These are phyloP conservation scores for Elymus sibiricus DNA, from an alignment of 176 grass and related monocot genomes.

Conservation along the genomic window DNA sequence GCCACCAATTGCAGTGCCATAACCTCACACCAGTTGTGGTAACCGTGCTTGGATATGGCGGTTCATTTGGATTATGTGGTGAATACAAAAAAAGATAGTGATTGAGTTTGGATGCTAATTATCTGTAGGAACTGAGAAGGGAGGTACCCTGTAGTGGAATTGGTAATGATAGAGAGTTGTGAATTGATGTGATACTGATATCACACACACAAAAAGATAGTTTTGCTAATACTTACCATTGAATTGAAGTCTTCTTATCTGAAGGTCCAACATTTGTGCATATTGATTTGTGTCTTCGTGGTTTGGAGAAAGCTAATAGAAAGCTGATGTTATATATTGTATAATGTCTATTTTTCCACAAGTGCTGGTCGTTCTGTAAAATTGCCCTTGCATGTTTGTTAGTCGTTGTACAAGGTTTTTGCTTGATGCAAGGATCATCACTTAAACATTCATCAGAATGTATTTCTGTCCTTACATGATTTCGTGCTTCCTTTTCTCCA, in stretches of 20 bases:
- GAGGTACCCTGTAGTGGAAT: not conserved
- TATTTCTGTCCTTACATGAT: not conserved
- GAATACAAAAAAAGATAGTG: not conserved
- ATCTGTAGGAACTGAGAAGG: not conserved
- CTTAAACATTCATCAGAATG: not conserved
- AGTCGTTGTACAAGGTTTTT: not conserved
- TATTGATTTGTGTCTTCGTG: not conserved
- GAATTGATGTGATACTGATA: too few species aligned
- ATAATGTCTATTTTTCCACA: not conserved
- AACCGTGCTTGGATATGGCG: not conserved
- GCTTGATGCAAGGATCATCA: not conserved
- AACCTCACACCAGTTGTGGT: not conserved
- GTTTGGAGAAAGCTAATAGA: not conserved
- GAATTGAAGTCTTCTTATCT: not conserved
- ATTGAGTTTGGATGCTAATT: not conserved
- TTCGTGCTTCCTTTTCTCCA: constrained; percentile 7
- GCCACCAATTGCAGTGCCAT: not conserved
- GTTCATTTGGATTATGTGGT: not conserved
- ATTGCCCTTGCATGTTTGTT: not conserved
- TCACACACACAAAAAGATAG: not conserved
- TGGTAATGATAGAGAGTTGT: not conserved
- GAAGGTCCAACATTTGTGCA: not conserved
- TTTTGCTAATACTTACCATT: not conserved
- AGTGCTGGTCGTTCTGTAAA: not conserved
- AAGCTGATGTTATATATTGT: not conserved